Conservation (phyloP, 768 basidiomycete genomes). For the Podaxis sp. region DNA sequence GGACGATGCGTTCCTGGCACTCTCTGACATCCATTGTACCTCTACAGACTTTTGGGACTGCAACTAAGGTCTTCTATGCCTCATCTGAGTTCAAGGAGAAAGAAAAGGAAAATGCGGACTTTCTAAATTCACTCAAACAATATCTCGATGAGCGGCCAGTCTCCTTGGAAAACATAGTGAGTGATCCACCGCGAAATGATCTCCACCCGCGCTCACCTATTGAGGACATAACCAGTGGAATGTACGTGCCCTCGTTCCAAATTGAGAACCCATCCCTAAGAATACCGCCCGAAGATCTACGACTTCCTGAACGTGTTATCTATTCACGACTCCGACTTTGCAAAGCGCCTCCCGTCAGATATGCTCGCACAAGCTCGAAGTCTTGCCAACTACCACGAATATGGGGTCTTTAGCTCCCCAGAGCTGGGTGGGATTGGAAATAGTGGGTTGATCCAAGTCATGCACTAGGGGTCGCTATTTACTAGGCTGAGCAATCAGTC, state of each 20-base stretch:
- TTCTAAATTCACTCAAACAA: conserved; percentile 48
- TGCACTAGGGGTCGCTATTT: not conserved
- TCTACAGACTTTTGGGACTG: conserved; percentile 46
- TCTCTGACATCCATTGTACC: not conserved
- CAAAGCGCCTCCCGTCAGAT: conserved; percentile 41
- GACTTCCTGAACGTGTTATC: conserved; percentile 75
- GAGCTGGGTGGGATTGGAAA: conserved; percentile 63
- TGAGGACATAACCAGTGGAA: conserved; percentile 4
- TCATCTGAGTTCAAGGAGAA: conserved; percentile 51
- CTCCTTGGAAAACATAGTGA: conserved; percentile 58
- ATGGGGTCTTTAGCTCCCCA: conserved; percentile 59
- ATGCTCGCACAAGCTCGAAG: conserved; percentile 55
- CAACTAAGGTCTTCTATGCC: conserved; percentile 53
- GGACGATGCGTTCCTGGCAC: not conserved
- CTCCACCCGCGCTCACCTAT: not conserved
- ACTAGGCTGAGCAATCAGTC: conserved; percentile 40
- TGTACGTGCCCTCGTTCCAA: not conserved
- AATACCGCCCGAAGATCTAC: conserved; percentile 48
- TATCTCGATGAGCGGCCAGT: conserved; percentile 56
- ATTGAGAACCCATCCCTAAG: not conserved
- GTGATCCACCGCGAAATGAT: conserved; percentile 17
- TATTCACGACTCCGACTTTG: conserved; percentile 64
- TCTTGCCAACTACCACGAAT: conserved; percentile 75
- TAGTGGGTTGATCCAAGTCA: conserved; percentile 34
- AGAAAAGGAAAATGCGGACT: conserved; percentile 41